Conservation (phyloP, 1,139 yeast species). For the Pichia sp. region DNA sequence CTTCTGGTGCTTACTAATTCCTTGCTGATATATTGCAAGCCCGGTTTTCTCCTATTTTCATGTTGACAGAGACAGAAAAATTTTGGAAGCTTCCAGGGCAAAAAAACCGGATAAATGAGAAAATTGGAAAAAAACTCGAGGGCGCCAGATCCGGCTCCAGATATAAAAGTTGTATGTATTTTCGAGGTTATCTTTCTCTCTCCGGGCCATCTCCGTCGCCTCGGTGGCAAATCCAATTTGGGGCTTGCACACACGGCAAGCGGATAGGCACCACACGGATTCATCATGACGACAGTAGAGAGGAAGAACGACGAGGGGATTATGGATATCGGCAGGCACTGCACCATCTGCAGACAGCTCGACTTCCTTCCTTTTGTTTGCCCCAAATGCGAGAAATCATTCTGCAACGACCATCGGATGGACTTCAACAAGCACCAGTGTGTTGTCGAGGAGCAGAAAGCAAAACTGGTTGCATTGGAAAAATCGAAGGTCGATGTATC, state of each 20-base stretch:
- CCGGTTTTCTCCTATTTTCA: not conserved
- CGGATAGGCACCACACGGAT: not conserved
- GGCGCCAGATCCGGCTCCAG: not conserved
- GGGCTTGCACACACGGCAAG: not conserved
- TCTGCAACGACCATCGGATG: constrained; percentile 55
- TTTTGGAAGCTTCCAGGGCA: not conserved
- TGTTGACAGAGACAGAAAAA: not conserved
- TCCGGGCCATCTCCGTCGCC: not conserved
- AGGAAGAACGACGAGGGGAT: constrained; percentile 31
- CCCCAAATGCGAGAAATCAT: constrained; percentile 50
- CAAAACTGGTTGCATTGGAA: constrained; percentile 10
- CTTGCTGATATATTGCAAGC: not conserved
- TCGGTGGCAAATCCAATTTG: constrained; percentile 5
- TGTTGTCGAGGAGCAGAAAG: constrained; percentile 18
- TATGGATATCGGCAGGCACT: constrained; percentile 68
- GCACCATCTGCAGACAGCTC: constrained; percentile 56
- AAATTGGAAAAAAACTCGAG: not conserved
- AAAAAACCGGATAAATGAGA: not conserved
- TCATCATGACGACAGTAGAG: constrained; percentile 16
- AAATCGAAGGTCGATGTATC: constrained; percentile 10
- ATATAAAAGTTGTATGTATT: not conserved
- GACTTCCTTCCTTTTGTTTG: constrained; percentile 73
- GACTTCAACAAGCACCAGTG: constrained; percentile 25
- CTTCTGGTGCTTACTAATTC: not conserved
- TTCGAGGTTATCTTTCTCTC: not conserved